phyloP scores from a whole-genome alignment of 1,284 basidiomycete genomes.

The Thecaphora frezii region DNA sequence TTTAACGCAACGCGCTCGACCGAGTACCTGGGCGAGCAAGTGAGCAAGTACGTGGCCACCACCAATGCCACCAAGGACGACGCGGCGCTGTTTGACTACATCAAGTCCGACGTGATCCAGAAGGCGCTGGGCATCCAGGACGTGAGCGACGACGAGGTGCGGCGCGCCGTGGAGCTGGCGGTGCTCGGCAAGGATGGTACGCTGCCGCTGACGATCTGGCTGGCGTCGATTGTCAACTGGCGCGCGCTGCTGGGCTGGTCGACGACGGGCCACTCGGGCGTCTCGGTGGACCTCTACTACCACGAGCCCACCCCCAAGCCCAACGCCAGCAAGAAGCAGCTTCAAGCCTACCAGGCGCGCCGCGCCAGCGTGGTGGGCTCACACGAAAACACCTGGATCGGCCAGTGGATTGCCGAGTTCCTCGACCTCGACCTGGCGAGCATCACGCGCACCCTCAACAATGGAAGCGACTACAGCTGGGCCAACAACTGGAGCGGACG shows the following conservation, averaged over 20 bases:
- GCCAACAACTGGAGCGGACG: conserved; percentile 33
- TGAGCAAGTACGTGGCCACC: conserved; percentile 35
- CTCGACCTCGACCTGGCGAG: conserved; percentile 34
- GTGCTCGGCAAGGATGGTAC: conserved; percentile 19
- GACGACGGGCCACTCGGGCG: conserved; percentile 41
- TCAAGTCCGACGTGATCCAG: conserved; percentile 29
- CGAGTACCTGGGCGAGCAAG: conserved; percentile 38
- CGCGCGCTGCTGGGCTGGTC: conserved; percentile 46
- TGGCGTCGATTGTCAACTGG: conserved; percentile 41
- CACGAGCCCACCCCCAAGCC: conserved; percentile 20
- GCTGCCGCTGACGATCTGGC: conserved; percentile 23
- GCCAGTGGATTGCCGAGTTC: conserved; percentile 30
- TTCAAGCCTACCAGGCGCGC: conserved; percentile 15
- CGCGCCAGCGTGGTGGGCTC: conserved; percentile 25
- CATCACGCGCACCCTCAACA: conserved; percentile 40
- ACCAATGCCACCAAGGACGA: conserved; percentile 34
- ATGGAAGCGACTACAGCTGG: conserved; percentile 42
- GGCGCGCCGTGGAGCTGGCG: conserved; percentile 28
- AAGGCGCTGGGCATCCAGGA: conserved; percentile 35
- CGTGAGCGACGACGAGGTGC: conserved; percentile 39
- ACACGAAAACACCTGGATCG: conserved; percentile 53
- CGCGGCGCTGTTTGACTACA: conserved; percentile 37
- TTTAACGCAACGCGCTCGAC: conserved; percentile 49
- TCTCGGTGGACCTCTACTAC: conserved; percentile 41
- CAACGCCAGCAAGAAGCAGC: conserved; percentile 13